Conservation (phyloP, 2,329 filamentous ascomycete genomes). For the Alternaria incomplexa region DNA sequence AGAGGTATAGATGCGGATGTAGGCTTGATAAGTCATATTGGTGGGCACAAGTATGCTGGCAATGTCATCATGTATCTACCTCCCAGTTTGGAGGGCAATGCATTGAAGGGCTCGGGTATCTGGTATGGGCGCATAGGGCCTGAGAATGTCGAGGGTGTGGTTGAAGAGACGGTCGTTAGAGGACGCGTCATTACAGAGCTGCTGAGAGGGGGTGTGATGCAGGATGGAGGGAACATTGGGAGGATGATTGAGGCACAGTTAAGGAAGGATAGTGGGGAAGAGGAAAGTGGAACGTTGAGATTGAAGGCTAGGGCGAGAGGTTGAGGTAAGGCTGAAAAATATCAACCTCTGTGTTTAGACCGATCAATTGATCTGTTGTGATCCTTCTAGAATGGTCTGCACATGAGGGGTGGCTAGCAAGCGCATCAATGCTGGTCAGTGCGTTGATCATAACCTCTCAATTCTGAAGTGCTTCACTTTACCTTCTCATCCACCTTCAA, state of each 20-base stretch:
- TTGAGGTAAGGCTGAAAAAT: neutral
- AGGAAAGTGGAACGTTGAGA: slow-evolving; percentile 22
- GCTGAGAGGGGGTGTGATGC: slow-evolving; percentile 71
- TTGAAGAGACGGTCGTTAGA: slow-evolving; percentile 70
- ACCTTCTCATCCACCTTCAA: neutral
- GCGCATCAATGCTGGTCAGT: neutral
- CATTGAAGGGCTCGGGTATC: slow-evolving; percentile 72
- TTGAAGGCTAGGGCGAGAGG: slow-evolving; percentile 23
- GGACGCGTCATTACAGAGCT: slow-evolving; percentile 73
- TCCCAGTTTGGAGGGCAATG: slow-evolving; percentile 56
- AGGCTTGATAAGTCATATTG: slow-evolving; percentile 78
- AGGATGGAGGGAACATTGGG: slow-evolving; percentile 33
- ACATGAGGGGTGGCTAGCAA: neutral
- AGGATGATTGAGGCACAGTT: slow-evolving; percentile 40
- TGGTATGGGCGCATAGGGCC: slow-evolving; percentile 85
- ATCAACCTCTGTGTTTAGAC: neutral
- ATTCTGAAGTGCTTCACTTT: neutral
- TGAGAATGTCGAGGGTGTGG: slow-evolving; percentile 75
- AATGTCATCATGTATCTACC: slow-evolving; percentile 85
- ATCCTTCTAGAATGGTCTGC: neutral
- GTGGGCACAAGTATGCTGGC: slow-evolving; percentile 84
- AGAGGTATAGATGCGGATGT: slow-evolving; percentile 65
- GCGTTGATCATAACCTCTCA: neutral
- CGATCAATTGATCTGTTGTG: neutral
- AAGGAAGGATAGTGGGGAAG: slow-evolving; percentile 38